Evolutionary conservation across 768 basidiomycete genomes (phyloP).

Genomic region (Trametes cubensis): DNA sequence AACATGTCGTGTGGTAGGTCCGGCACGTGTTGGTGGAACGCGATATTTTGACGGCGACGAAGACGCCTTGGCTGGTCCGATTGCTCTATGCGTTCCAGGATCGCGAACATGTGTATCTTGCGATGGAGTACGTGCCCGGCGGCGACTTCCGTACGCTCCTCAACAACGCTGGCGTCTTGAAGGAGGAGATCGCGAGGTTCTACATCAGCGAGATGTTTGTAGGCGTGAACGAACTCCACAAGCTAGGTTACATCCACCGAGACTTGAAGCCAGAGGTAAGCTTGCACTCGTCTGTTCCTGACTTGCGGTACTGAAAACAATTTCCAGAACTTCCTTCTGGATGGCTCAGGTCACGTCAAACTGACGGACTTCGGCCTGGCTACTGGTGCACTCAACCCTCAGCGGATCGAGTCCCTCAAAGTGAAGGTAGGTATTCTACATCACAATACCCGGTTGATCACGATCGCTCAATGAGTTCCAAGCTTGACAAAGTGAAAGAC

Average conservation of each 20-base stretch:
- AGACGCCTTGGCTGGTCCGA: slow-evolving; percentile 95
- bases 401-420: slow-evolving; percentile 91
- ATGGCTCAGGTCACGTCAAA: slow-evolving; percentile 95
- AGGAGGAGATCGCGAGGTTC: slow-evolving; percentile 95
- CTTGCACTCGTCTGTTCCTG: neutral
- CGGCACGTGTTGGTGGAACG: slow-evolving; percentile 98
- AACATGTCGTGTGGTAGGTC: slow-evolving; percentile 51
- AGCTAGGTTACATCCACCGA: slow-evolving; percentile 97
- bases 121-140: slow-evolving; percentile 99
- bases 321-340: slow-evolving; percentile 91
- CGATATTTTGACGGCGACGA: slow-evolving; percentile 95
- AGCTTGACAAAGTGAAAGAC: slow-evolving; percentile 98
- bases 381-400: slow-evolving; percentile 93
- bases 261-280: slow-evolving; percentile 95
- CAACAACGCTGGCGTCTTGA: slow-evolving; percentile 96
- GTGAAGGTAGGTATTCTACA: slow-evolving; percentile 68
- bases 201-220: slow-evolving; percentile 99
- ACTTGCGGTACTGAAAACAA: neutral
- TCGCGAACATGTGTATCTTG: slow-evolving; percentile 85
- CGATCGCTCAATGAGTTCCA: slow-evolving; percentile 17
- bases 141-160: slow-evolving; percentile 97
- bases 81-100: slow-evolving; percentile 98
- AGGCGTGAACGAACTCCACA: slow-evolving; percentile 91
- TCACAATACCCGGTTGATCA: neutral
- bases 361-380: slow-evolving; percentile 97